A percentile compares a stretch with the other conserved stretches of the same genome.
Conservation (phyloP, 208 protist genomes). For the Leptomonas pyrrhocoris region DNA sequence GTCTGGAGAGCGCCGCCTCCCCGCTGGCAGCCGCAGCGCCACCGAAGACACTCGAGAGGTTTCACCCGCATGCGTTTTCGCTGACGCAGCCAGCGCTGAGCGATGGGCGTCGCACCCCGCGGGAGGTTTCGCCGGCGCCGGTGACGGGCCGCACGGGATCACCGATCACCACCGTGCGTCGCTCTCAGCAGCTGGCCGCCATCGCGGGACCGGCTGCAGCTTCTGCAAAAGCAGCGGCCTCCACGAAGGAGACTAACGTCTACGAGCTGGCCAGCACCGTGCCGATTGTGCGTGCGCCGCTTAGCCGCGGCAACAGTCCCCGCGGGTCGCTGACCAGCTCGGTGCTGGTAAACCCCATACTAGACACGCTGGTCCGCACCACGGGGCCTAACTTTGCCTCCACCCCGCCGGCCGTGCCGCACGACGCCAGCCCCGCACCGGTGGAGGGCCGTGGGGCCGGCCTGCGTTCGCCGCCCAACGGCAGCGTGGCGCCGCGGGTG, state of each 20-base stretch:
- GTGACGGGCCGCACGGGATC: slow-evolving; percentile 3
- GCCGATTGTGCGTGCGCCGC: slow-evolving; percentile 9
- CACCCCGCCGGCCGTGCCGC: neutral
- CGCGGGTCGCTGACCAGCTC: slow-evolving; percentile 7
- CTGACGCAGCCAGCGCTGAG: slow-evolving; percentile 1
- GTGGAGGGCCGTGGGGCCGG: neutral
- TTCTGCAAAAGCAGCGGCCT: neutral
- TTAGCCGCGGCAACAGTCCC: slow-evolving; percentile 19
- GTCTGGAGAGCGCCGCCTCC: neutral
- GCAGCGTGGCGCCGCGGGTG: slow-evolving; percentile 4
- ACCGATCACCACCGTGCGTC: neutral
- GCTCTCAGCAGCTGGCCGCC: neutral
- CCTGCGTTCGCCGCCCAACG: neutral
- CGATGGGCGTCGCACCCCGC: slow-evolving; percentile 5
- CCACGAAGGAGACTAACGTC: neutral
- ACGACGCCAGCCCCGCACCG: neutral
- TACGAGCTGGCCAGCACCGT: slow-evolving; percentile 18
- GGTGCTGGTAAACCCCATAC: neutral
- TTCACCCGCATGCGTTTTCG: neutral
- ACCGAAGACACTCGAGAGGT: neutral
- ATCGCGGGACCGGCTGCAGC: neutral
- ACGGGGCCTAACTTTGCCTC: neutral
- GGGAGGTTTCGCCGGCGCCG: slow-evolving; percentile 12
- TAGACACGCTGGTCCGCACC: slow-evolving; percentile 1
- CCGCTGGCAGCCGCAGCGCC: neutral